A percentile compares a stretch with the other conserved stretches of the same genome.
phyloP scores from a whole-genome alignment of 495 filamentous ascomycete genomes.

The Penicillium odoratum region DNA sequence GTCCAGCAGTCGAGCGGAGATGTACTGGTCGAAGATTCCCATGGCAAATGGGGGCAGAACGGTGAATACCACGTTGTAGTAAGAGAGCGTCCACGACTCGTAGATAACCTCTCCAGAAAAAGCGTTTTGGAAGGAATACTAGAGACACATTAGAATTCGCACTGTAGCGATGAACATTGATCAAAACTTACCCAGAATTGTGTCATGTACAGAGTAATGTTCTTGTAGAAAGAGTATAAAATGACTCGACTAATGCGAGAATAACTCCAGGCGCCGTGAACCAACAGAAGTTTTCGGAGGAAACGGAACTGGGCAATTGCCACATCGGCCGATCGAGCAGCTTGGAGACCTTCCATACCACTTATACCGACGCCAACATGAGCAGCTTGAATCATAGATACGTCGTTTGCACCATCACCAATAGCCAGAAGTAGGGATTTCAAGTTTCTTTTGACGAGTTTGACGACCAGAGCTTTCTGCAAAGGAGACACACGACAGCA shows the following conservation, averaged over 20 bases:
- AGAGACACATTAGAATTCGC: constrained; percentile 32
- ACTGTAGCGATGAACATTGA: neutral
- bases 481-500: constrained; percentile 99
- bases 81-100: constrained; percentile 98
- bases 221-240: constrained; percentile 99
- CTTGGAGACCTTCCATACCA: constrained; percentile 97
- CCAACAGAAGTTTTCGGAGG: constrained; percentile 89
- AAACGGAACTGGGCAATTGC: constrained; percentile 96
- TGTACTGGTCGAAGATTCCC: constrained; percentile 97
- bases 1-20: constrained; percentile 93
- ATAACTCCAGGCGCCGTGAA: constrained; percentile 97
- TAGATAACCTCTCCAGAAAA: constrained; percentile 98
- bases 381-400: constrained; percentile 99
- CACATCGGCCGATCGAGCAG: constrained; percentile 93
- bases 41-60: constrained; percentile 91
- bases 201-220: constrained; percentile 97
- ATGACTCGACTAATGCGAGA: constrained; percentile 96
- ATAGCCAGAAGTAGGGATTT: constrained; percentile 93
- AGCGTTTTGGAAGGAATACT: constrained; percentile 97
- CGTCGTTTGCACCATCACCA: constrained; percentile 97
- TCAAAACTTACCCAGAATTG: constrained; percentile 84
- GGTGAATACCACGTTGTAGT: constrained; percentile 99
- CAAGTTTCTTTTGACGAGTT: constrained; percentile 94
- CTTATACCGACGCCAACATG: constrained; percentile 99
- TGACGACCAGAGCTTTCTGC: constrained; percentile 97